A percentile compares a stretch with the other conserved stretches of the same genome.
These are phyloP conservation scores for Orobanche coerulescens DNA, from an alignment of 257 asterid genomes.

Conservation along the genomic window DNA sequence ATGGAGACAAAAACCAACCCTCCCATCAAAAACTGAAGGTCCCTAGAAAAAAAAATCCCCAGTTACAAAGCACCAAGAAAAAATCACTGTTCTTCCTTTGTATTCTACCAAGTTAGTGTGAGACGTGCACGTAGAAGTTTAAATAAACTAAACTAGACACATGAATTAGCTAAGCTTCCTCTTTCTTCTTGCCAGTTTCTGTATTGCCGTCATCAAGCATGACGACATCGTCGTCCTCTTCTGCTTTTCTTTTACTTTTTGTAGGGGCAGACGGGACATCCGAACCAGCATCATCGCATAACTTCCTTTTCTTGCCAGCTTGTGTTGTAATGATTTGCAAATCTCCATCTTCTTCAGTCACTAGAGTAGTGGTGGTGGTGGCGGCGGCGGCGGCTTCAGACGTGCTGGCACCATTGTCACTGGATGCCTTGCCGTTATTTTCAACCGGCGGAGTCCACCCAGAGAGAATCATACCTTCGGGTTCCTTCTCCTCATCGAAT, in stretches of 20 bases:
- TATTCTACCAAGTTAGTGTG: constrained; percentile 40
- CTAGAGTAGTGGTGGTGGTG: constrained; percentile 27
- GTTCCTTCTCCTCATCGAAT: constrained; percentile 92
- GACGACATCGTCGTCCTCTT: constrained; percentile 33
- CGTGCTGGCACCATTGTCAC: constrained; percentile 62
- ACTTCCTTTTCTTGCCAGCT: constrained; percentile 65
- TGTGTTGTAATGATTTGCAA: constrained; percentile 36
- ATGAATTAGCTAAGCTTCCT: constrained; percentile 33
- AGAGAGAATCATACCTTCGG: constrained; percentile 76
- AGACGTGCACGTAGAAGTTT: constrained; percentile 16
- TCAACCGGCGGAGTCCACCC: constrained; percentile 69
- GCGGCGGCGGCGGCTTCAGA: constrained; percentile 42
- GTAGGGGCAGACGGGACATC: constrained; percentile 17
- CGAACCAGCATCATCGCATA: constrained; percentile 26
- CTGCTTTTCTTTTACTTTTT: constrained; percentile 32
- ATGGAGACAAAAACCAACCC: constrained; percentile 10
- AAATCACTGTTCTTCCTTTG: constrained; percentile 31
- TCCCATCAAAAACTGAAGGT: constrained; percentile 35
- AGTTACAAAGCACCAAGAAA: constrained; percentile 39
- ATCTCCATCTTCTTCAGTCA: constrained; percentile 50
- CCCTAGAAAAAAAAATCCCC: constrained; percentile 26
- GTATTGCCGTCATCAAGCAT: constrained; percentile 36
- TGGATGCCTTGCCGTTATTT: constrained; percentile 33
- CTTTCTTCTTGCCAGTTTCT: constrained; percentile 40
- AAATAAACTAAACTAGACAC: background rate